phyloP scores from a whole-genome alignment of 2,329 filamentous ascomycete species.

The Thielaviopsis euricoi region DNA sequence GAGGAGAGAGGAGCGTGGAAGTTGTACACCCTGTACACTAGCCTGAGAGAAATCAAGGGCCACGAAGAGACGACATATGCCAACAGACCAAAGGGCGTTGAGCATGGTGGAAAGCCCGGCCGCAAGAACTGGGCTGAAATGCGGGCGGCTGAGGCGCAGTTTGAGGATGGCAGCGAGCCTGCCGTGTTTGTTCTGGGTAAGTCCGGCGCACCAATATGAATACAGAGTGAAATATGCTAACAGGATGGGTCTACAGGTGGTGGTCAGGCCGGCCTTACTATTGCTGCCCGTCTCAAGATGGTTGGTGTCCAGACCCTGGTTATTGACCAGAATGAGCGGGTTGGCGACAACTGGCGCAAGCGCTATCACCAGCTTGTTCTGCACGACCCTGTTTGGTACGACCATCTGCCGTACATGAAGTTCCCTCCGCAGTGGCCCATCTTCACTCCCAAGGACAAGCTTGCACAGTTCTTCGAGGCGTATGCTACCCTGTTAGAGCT shows the following conservation, averaged over 20 bases:
- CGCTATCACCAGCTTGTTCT: constrained; percentile 49
- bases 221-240: constrained; percentile 3
- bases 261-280: constrained; percentile 42
- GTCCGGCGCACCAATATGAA: constrained; percentile 12
- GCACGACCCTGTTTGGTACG: constrained; percentile 48
- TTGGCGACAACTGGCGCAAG: constrained; percentile 49
- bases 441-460: constrained; percentile 56
- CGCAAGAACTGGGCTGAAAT: constrained; percentile 45
- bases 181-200: constrained; percentile 44
- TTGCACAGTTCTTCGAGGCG: constrained; percentile 50
- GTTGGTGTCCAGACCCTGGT: constrained; percentile 37
- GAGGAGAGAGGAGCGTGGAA: constrained; percentile 33
- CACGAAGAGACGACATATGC: constrained; percentile 31
- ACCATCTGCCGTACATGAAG: constrained; percentile 44
- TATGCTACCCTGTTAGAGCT: constrained; percentile 51
- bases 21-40: constrained; percentile 47
- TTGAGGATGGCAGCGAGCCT: constrained; percentile 31
- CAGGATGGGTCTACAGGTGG: constrained; percentile 24
- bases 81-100: constrained; percentile 36
- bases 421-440: constrained; percentile 52
- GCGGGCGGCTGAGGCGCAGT: constrained; percentile 30
- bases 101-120: constrained; percentile 33
- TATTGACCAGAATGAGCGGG: constrained; percentile 38
- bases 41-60: constrained; percentile 35
- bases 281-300: constrained; percentile 42